These are phyloP conservation scores for Penicillium olsonii DNA, from an alignment of 2,329 filamentous ascomycete genomes.

Conservation along the genomic window DNA sequence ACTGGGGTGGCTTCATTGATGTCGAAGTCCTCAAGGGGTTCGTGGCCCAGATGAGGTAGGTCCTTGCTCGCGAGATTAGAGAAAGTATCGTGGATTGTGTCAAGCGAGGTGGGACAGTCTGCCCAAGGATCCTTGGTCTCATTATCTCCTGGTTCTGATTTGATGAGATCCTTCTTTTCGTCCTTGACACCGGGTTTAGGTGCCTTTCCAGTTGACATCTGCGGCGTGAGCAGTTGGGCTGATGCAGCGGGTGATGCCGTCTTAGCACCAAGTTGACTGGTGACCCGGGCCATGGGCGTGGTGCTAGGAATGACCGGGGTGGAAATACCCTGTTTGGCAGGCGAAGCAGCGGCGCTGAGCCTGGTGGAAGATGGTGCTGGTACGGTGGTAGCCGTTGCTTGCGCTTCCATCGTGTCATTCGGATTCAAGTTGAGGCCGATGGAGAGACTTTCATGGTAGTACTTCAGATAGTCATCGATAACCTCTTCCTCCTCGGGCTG, in stretches of 20 bases:
- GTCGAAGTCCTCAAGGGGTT: constrained; percentile 42
- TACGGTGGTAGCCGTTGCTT: constrained; percentile 17
- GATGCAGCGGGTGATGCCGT: constrained; percentile 34
- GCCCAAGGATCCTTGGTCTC: constrained; percentile 38
- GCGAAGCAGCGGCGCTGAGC: constrained; percentile 19
- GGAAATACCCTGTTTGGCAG: constrained; percentile 30
- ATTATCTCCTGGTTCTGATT: constrained; percentile 7
- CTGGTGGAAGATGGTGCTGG: constrained; percentile 18
- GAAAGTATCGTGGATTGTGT: constrained; percentile 42
- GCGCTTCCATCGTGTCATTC: constrained; percentile 18
- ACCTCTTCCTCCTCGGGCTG: constrained; percentile 44
- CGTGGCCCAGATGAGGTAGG: constrained; percentile 31
- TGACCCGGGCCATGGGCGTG: constrained; percentile 36
- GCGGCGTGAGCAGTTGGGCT: constrained; percentile 36
- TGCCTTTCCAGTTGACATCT: constrained; percentile 25
- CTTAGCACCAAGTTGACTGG: constrained; percentile 37
- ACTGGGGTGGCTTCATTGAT: constrained; percentile 27
- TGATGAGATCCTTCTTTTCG: constrained; percentile 7
- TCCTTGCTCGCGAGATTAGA: constrained; percentile 31
- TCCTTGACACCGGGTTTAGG: constrained; percentile 27
- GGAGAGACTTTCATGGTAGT: constrained; percentile 55
- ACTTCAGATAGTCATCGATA: constrained; percentile 59
- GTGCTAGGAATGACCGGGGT: constrained; percentile 32
- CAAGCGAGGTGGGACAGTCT: constrained; percentile 39
- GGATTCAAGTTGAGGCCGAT: constrained; percentile 49